A percentile compares a stretch with the other conserved stretches of the same genome.
Evolutionary conservation across 2,329 filamentous ascomycete genomes (phyloP).

Genomic region (Lecanosticta acicola): DNA sequence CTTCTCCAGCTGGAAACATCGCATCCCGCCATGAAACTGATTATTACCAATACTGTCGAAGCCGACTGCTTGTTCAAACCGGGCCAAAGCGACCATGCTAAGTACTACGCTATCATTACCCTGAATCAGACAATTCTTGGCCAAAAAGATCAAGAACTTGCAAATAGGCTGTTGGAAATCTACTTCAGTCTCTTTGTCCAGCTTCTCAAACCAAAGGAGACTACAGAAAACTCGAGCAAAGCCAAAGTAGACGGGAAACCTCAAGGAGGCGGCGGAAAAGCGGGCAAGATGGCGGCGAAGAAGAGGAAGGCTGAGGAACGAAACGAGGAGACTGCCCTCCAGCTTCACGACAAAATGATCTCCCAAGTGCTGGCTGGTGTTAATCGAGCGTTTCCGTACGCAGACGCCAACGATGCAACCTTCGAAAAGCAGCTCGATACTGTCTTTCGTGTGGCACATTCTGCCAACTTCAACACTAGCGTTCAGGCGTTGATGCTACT

Average conservation of each 20-base stretch:
- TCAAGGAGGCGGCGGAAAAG: slow-evolving; percentile 51
- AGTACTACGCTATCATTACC: slow-evolving; percentile 94
- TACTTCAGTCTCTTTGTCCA: slow-evolving; percentile 88
- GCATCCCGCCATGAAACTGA: slow-evolving; percentile 88
- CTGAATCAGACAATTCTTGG: slow-evolving; percentile 94
- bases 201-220: slow-evolving; percentile 61
- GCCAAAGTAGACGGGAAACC: slow-evolving; percentile 27
- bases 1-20: slow-evolving; percentile 83
- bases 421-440: slow-evolving; percentile 88
- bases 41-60: slow-evolving; percentile 80
- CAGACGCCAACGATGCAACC: slow-evolving; percentile 69
- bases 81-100: slow-evolving; percentile 79
- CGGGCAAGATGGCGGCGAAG: slow-evolving; percentile 50
- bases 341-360: slow-evolving; percentile 83
- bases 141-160: slow-evolving; percentile 72
- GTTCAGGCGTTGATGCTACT: slow-evolving; percentile 93
- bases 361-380: slow-evolving; percentile 89
- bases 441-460: slow-evolving; percentile 92
- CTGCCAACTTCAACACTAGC: slow-evolving; percentile 97
- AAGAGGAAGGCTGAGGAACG: slow-evolving; percentile 39
- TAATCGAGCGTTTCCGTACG: slow-evolving; percentile 92
- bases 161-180: slow-evolving; percentile 74
- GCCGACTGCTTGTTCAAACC: slow-evolving; percentile 81
- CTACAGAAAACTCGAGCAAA: slow-evolving; percentile 13
- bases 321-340: slow-evolving; percentile 39